Conservation (phyloP, 495 filamentous ascomycete genomes). For the Clohesyomyces aquaticus region DNA sequence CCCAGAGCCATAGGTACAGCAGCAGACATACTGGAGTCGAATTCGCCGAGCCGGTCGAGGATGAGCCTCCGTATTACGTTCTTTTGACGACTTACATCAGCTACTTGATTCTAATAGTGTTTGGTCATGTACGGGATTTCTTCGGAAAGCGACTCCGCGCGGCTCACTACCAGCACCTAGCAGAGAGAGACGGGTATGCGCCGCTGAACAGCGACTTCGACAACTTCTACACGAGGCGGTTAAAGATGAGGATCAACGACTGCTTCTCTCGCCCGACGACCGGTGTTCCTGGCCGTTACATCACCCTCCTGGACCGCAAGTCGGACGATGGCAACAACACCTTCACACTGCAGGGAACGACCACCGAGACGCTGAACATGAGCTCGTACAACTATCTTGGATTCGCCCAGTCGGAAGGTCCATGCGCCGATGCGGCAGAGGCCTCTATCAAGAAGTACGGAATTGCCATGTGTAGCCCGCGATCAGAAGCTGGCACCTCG, state of each 20-base stretch:
- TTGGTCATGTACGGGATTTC: conserved; percentile 94
- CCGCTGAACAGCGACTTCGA: conserved; percentile 98
- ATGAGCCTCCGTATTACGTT: conserved; percentile 96
- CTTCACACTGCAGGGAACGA: conserved; percentile 85
- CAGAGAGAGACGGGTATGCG: conserved; percentile 83
- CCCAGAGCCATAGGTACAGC: conserved; percentile 79
- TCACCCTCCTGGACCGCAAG: conserved; percentile 85
- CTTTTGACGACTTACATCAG: conserved; percentile 96
- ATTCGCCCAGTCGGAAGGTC: conserved; percentile 96
- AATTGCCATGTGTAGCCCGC: conserved; percentile 75
- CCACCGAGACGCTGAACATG: conserved; percentile 96
- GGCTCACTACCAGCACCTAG: conserved; percentile 80
- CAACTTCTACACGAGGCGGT: conserved; percentile 91
- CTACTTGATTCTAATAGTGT: conserved; percentile 92
- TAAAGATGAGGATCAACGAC: conserved; percentile 95
- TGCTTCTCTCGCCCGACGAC: conserved; percentile 91
- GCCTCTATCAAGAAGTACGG: conserved; percentile 82
- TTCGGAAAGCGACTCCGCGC: conserved; percentile 94
- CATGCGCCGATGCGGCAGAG: conserved; percentile 93
- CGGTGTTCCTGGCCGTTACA: conserved; percentile 90
- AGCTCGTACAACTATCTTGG: conserved; percentile 99
- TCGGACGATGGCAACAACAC: conserved; percentile 86
- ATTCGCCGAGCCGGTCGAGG: conserved; percentile 82
- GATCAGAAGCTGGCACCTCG: conserved; percentile 81
- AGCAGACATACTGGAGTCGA: conserved; percentile 75